A percentile compares a stretch with the other conserved stretches of the same genome.
These are phyloP conservation scores for Cladosporium austrohemisphaericum DNA, from an alignment of 2,329 filamentous ascomycete genomes.

Conservation along the genomic window DNA sequence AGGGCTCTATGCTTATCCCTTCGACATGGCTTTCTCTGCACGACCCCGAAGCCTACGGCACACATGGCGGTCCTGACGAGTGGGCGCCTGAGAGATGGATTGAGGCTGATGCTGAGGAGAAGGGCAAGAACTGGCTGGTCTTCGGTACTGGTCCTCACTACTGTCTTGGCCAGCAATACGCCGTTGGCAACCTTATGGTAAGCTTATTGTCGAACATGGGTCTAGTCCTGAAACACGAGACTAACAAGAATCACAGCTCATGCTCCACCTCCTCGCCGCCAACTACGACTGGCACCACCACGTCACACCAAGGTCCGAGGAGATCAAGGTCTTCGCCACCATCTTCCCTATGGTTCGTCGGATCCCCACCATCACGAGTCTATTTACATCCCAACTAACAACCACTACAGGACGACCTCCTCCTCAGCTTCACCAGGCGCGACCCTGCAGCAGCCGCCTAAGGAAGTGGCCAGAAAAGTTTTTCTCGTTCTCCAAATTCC, in stretches of 20 bases:
- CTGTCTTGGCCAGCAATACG: conserved; percentile 91
- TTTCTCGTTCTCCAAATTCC: not conserved
- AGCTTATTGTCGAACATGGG: conserved; percentile 4
- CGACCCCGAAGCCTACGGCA: conserved; percentile 86
- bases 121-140: conserved; percentile 94
- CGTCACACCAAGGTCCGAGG: conserved; percentile 76
- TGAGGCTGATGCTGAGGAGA: conserved; percentile 79
- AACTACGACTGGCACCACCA: conserved; percentile 77
- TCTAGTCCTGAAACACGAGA: not conserved
- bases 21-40: conserved; percentile 87
- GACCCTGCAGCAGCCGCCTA: conserved; percentile 5
- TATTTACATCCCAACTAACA: conserved; percentile 11
- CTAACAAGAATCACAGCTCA: conserved; percentile 54
- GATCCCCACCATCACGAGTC: too few species aligned
- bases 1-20: conserved; percentile 92
- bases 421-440: conserved; percentile 17
- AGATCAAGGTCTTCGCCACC: conserved; percentile 97
- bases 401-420: conserved; percentile 13
- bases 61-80: conserved; percentile 82
- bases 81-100: conserved; percentile 94
- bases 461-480: not conserved
- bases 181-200: conserved; percentile 74
- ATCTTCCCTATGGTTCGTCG: conserved; percentile 87
- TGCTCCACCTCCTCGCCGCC: conserved; percentile 31
- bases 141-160: conserved; percentile 96